Percentiles rank a stretch among this genome's conserved stretches.
Conservation (phyloP, 805 yeast species). For the Ogataea siamensis region DNA sequence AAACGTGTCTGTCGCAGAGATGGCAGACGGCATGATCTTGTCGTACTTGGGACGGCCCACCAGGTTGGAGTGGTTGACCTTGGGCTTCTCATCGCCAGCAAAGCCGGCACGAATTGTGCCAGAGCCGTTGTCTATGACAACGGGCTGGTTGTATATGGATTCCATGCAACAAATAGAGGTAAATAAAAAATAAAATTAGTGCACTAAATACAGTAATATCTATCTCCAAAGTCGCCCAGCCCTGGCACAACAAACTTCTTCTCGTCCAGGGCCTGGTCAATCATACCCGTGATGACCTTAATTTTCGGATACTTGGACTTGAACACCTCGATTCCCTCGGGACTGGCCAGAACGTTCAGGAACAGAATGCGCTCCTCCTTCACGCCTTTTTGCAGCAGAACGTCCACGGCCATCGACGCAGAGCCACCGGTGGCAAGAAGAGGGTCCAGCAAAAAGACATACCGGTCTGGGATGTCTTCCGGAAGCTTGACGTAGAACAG, state of each 20-base stretch:
- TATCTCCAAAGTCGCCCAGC: constrained; percentile 96
- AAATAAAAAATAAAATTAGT: constrained; percentile 4
- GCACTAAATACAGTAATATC: constrained; percentile 80
- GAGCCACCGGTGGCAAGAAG: constrained; percentile 99
- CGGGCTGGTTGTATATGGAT: constrained; percentile 59
- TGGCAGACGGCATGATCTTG: constrained; percentile 66
- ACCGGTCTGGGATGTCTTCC: constrained; percentile 83
- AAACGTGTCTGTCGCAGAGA: constrained; percentile 58
- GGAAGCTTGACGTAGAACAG: constrained; percentile 93
- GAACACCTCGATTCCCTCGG: constrained; percentile 87
- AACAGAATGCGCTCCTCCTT: constrained; percentile 83
- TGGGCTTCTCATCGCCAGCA: constrained; percentile 88
- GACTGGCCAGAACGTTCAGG: constrained; percentile 87
- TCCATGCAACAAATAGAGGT: constrained; percentile 10
- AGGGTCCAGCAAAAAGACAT: constrained; percentile 90
- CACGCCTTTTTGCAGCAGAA: constrained; percentile 82
- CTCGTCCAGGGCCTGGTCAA: constrained; percentile 85
- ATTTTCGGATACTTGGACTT: constrained; percentile 77
- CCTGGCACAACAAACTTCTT: constrained; percentile 89
- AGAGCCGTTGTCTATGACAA: constrained; percentile 82
- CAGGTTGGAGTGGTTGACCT: constrained; percentile 57
- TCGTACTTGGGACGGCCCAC: constrained; percentile 83
- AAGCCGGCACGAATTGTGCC: constrained; percentile 86
- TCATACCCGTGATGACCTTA: constrained; percentile 88
- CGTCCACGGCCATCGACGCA: constrained; percentile 96